Base-by-base conservation (phyloP, 2,329 filamentous ascomycete genomes). In the Verticillium nubilum region DNA sequence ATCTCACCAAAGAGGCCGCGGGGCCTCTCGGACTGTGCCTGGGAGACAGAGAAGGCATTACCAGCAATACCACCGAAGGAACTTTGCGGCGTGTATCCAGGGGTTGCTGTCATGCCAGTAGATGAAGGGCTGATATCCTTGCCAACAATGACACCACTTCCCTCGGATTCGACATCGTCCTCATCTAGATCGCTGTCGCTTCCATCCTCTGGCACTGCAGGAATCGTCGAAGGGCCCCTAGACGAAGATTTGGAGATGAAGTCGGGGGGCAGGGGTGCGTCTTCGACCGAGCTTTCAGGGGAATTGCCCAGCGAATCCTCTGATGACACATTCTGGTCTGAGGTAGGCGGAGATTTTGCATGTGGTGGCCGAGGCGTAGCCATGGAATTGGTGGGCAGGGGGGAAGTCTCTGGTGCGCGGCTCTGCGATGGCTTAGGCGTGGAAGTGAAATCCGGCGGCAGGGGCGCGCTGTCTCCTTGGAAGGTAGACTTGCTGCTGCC, bases 131-230 rank as follows among this genome's bases (percentile, higher is more conserved):
- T 87, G 13, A 87, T 72, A 56, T 88, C 85, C 66, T 87, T 84
- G n/a, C 80, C 80, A 53, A 88, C 81, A 69, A 88, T 86, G 55
- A 88, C 78, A 26, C 85, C 86, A 62, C 86, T 88, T 15, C 85
- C 86, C 66, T 84, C 83, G 0, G 76, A 80, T 6, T 68, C 79
- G 37, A 76, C 76, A 29, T 82, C 80, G 2, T 77, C 77, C 13
- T 75, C 77, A 4, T 72, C 73, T 3, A 71, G 75, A 23, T 77
- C 72, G 60, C 58, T 64, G 15, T 63, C 60, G 19, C 56, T 29
- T 19, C 59, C 61, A 15, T 60, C 63, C 19, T 63, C 62, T 31
- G 62, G 61, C n/a, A 63, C 52, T 9, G 59, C 59, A 7, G 62
- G 61, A 1, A 60, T 60, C 7, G 42, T 19, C 10, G 61, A n/a